Evolutionary conservation across 2,329 filamentous ascomycete genomes (phyloP).

Genomic region (Aureobasidium namibiae): DNA sequence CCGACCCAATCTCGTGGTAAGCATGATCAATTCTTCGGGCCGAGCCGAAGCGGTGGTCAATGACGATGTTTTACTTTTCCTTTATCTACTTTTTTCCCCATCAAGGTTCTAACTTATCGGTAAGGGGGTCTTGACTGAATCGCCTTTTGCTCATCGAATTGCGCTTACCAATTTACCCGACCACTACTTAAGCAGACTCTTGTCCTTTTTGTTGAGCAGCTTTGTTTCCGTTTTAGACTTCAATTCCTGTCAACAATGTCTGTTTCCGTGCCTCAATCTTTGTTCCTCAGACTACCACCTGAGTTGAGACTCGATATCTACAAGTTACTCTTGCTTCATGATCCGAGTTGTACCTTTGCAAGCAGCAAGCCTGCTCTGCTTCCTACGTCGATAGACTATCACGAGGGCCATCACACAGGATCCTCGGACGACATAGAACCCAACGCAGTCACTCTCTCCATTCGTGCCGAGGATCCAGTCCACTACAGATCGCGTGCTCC

Average conservation of each 20-base stretch:
- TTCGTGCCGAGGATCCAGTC: constrained; percentile 37
- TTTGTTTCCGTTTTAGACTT: background rate
- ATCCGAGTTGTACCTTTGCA: constrained; percentile 17
- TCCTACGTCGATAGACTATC: constrained; percentile 32
- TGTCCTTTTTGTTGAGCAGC: background rate
- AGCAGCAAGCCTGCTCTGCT: constrained; percentile 21
- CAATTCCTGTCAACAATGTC: background rate
- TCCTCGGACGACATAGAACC: constrained; percentile 18
- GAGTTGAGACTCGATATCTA: constrained; percentile 43
- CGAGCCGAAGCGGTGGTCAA: background rate
- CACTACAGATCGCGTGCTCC: constrained; percentile 23
- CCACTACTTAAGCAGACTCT: background rate
- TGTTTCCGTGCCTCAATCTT: constrained; percentile 18
- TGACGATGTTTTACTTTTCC: background rate
- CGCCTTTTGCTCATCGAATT: background rate
- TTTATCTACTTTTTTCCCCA: no score
- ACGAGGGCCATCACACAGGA: constrained; percentile 23
- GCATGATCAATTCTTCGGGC: background rate
- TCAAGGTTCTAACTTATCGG: constrained; percentile 5
- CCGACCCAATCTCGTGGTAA: background rate
- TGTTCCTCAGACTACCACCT: constrained; percentile 36
- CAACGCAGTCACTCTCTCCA: constrained; percentile 28
- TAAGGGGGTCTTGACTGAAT: background rate
- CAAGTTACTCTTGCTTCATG: constrained; percentile 34
- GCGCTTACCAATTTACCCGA: background rate